Base-by-base conservation (phyloP, 2,329 filamentous ascomycete genomes). In the Stylonectria norvegica region DNA sequence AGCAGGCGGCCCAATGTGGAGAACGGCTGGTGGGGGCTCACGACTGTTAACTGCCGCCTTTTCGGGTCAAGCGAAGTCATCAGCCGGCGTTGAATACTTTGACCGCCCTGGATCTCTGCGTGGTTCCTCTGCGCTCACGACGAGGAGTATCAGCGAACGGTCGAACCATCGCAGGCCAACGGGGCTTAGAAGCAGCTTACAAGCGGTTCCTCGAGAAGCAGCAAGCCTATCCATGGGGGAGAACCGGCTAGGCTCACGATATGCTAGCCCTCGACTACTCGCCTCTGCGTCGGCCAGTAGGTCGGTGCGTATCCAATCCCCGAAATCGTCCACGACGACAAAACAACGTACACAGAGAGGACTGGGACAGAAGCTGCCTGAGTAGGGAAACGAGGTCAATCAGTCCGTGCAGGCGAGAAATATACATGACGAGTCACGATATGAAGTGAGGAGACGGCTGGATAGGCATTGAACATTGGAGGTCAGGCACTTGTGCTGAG, bases 271-370 rank as follows among this genome's bases (percentile, higher is more conserved):
- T 22, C 54, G 48, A 19, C 35, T 38, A 9, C 32, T 29, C 1
- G 46, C 34, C 12, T 33, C 41, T 7, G 43, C 40, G 6, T 42
- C 51, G 25, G 44, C 45, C 12, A 45, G 44, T 20, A 52, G 52
- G 38, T 56, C 52, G 31, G 54, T 56, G 17, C 54, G 50, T 30
- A 48, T 57, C 16, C 50, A 50, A 19, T 56, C 54, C n/a, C 54
- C 54, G 4, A 49, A 42, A 30, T 36, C 39, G 20, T 47, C 52
- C 19, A 48, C 45, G 8, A 31, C 37, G 31, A 43, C 47, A 19
- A 47, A 45, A 28, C 40, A 40, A 31, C 36, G 22, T 5, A 28
- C 42, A 17, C 14, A 30, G n/a, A 38, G 39, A 20, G 40, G 37
- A 16, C 8, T 40, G 28, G 47, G 38, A 22, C 11, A n/a, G 10